Evolutionary conservation across 768 basidiomycete species (phyloP).

Genomic region (Xerocomellus chrysenteron): DNA sequence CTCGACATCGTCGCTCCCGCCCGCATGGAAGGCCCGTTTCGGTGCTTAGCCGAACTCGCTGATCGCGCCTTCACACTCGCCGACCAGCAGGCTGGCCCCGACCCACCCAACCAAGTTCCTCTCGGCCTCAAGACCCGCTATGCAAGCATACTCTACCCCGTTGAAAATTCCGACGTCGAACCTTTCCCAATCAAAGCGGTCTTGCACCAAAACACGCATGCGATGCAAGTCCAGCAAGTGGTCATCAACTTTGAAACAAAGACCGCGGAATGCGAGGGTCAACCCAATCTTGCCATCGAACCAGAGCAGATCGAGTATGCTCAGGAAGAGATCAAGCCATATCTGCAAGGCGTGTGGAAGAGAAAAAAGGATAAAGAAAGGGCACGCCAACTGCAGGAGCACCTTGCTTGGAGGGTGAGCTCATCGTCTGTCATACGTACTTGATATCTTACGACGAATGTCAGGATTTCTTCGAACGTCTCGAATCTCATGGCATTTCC

Average conservation of each 20-base stretch:
- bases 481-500: conserved; percentile 8
- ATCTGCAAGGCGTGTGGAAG: conserved; percentile 13
- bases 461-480: conserved; percentile 19
- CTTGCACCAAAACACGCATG: conserved; percentile 11
- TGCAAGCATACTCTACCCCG: conserved; percentile 16
- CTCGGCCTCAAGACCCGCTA: conserved; percentile 7
- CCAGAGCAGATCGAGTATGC: conserved; percentile 19
- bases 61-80: conserved; percentile 19
- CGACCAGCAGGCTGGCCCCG: neutral
- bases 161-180: conserved; percentile 1
- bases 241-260: conserved; percentile 18
- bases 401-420: conserved; percentile 15
- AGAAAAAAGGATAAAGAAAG: conserved; percentile 2
- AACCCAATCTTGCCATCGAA: conserved; percentile 15
- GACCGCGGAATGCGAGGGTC: conserved; percentile 13
- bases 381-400: conserved; percentile 2
- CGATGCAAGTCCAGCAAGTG: conserved; percentile 9
- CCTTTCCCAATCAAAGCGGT: conserved; percentile 14
- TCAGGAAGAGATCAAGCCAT: conserved; percentile 11
- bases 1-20: conserved; percentile 11
- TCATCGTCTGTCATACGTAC: neutral
- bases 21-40: conserved; percentile 4
- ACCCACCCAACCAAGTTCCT: neutral
- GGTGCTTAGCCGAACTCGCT: conserved; percentile 16
- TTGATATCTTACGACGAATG: neutral